Evolutionary conservation across 1,284 basidiomycete genomes (phyloP), one percentile per base, ranked within the genome.

Genomic region (Mycosarcoma maydis): DNA sequence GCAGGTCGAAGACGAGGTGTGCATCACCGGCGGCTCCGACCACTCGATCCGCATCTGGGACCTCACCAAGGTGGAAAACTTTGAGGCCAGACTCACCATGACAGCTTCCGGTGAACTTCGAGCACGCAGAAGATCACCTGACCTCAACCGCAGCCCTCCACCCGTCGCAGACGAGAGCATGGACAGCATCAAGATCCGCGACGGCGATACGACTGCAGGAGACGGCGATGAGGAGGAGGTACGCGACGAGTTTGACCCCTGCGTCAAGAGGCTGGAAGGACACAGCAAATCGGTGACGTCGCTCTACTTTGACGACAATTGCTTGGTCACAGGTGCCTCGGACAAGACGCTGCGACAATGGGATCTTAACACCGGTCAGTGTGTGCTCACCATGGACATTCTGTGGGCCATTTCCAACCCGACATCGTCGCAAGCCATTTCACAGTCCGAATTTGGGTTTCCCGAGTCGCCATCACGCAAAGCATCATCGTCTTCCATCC

Each of bases 331-430:
- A 2, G 96, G 96, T 43, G 95, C 95, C 4, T 93, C 92, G 4
- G 96, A 99, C 85, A 97, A 98, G 85, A 99, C 96, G 1, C 87
- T 99, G 57, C 90, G 95, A 3, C 94, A 98, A 82, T 98, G 96
- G 96, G 95, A 98, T 81, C 87, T 98, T 53, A 88, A 88, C 34
- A 98, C 95, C 0, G 95, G 95, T 5, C 95, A 98, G 53, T 98
- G 95, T 82, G 90, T 98, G 45, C 89, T 97, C 85, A 96, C 95
- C 11, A 99, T 99, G 96, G 96, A 99, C 83, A 96, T 99, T 62
- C 88, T 99, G 17, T 99, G 96, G 96, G 95, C 95, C 3, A 97
- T 98, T 74, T 92, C 92, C 16, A 95, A 98, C 83, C 90, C 93
- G 2, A 86, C 89, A 9, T 83, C 86, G n/a, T 81, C 85, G 74